Evolutionary conservation across 1,284 basidiomycete genomes (phyloP), one percentile per base, ranked within the genome.

Genomic region (Melanopsichium pennsylvanicum): DNA sequence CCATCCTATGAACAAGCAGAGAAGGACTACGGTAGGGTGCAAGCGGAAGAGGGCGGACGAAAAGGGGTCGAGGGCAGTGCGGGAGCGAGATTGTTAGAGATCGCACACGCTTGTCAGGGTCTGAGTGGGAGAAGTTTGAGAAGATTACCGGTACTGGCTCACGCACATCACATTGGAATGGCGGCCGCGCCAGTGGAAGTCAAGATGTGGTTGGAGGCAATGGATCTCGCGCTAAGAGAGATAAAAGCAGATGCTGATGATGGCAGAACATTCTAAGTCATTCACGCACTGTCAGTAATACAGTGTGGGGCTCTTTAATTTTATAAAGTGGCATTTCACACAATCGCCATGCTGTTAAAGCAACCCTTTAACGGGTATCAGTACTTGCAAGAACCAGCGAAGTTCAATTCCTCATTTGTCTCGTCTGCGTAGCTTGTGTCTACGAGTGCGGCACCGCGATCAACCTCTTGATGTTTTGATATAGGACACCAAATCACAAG

Each of bases 121-220:
- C 87, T 95, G 84, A 96, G 94, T 9, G 94, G 95, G 15, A 88
- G 94, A 39, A 89, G 92, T 3, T 85, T 98, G 7, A 87, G 95
- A 12, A 87, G 92, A 9, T 84, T 98, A 16, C 95, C 95, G 1
- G 90, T 97, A 23, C 86, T 98, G 26, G 92, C 94, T 1, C 88
- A 96, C 56, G 90, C 93, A 2, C 85, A 87, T 3, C 89, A 93
- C 78, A 88, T 94, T 43, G 86, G 51, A 12, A 44, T 46, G 32
- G 59, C 56, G 6, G 50, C 47, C 18, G 45, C 43, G 10, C 64
- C 60, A 3, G 38, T 70, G 11, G 41, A 45, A 5, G 63, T 56
- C 39, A 39, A 39, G 9, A 25, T 51, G 22, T 76, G 74, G 74
- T 27, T 72, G 15, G 51, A 68, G 5, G 74, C 72, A 4, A 76